Conservation (phyloP, 1,284 basidiomycete genomes). For the Sanghuangporus weigelae region DNA sequence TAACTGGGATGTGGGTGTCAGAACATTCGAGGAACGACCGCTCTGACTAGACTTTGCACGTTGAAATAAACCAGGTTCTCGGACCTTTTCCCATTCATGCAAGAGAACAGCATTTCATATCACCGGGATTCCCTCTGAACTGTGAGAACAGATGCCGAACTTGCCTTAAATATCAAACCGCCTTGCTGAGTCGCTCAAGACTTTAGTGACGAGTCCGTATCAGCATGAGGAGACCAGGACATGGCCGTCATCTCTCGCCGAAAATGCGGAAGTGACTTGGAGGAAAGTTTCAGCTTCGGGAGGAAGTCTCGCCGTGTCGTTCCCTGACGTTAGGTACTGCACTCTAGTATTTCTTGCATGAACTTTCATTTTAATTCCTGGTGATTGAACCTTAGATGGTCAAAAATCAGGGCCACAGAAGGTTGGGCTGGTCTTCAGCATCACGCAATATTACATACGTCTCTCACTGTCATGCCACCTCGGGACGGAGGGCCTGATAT, state of each 20-base stretch:
- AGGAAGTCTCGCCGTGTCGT: constrained; percentile 52
- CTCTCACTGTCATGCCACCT: constrained; percentile 51
- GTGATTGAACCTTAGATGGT: constrained; percentile 44
- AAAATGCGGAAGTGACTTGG: constrained; percentile 58
- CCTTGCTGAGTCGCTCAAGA: constrained; percentile 33
- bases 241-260: constrained; percentile 64
- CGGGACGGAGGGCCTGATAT: constrained; percentile 11
- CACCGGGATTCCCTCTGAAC: constrained; percentile 67
- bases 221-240: constrained; percentile 26
- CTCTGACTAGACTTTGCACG: neutral
- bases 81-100: constrained; percentile 80
- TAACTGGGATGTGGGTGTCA: constrained; percentile 30
- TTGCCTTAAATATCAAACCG: neutral
- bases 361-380: neutral
- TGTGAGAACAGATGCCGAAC: constrained; percentile 32
- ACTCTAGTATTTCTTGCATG: neutral
- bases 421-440: constrained; percentile 83
- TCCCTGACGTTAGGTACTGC: constrained; percentile 51
- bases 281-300: constrained; percentile 34
- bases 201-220: constrained; percentile 34
- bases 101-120: constrained; percentile 72
- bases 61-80: constrained; percentile 43
- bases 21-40: neutral
- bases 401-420: constrained; percentile 57
- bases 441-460: constrained; percentile 58